Evolutionary conservation across 108 stramenopile genomes (phyloP), one percentile per base, ranked within the genome.

Genomic region (Cylindrotheca fusiformis): DNA sequence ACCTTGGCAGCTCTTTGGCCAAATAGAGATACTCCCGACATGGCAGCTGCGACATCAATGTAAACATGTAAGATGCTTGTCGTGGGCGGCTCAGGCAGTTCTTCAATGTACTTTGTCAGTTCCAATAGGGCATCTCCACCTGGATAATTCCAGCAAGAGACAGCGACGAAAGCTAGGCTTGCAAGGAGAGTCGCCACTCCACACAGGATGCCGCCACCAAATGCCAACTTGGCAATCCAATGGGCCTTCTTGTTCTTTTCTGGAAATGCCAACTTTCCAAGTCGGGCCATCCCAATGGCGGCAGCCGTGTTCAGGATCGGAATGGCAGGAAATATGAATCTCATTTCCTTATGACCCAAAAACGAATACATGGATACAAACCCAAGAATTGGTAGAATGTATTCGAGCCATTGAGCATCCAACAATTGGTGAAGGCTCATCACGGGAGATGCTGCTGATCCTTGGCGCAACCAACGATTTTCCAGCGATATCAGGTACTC

Each of bases 301-400:
- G 94, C 91, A 44, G 72, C 82, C 20, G 90, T 57, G 70, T 88
- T 94, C 49, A 97, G 76, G 21, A 95, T 80, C 23, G 96, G 96
- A 2, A 96, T 22, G 1, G 83, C 90, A 18, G 95, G 95, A 63
- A 98, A 94, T 12, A 97, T 75, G 69, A 98, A 98, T 23, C 97
- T 77, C 53, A 94, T 83, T 67, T 98, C 97, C 81, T 98, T 98
- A 78, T 98, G 97, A 19, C 94, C 96, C 50, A 97, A 76, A 28
- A 76, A 63, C 0, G 92, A 94, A 64, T 96, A 97, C 32, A 96
- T 52, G 17, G 50, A 66, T 6, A 97, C 76, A 68, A 93, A 96
- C 32, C 68, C 83, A 48, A 84, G 14, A 10, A 84, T 75, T 0
- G 95, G 91, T 8, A 74, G 30, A 12, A 90, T 59, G 61, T 76